Percentiles rank a stretch among this genome's conserved stretches.
phyloP scores from a whole-genome alignment of 345 rosid genomes.

The Lenwebbia sp. region DNA sequence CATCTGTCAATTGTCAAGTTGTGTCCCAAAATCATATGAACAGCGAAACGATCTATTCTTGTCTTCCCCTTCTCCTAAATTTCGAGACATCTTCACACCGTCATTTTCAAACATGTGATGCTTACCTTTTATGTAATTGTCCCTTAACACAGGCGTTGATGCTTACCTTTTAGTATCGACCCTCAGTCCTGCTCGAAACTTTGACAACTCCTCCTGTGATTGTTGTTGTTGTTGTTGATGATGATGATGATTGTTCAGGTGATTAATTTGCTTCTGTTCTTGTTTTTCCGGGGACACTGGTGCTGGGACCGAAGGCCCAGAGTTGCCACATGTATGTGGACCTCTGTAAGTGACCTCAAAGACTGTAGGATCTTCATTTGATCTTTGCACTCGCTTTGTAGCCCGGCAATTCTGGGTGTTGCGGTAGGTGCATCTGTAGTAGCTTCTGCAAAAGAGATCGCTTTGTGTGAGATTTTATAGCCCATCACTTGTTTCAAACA shows the following conservation, averaged over 20 bases:
- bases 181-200: conserved; percentile 17
- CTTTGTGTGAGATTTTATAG: neutral
- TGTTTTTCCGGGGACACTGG: conserved; percentile 48
- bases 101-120: neutral
- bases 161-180: conserved; percentile 31
- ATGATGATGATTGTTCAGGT: neutral
- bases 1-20: too few species aligned
- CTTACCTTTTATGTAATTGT: too few species aligned
- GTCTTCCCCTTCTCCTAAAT: neutral
- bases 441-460: conserved; percentile 47
- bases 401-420: conserved; percentile 60
- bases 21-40: neutral
- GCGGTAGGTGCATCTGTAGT: conserved; percentile 75
- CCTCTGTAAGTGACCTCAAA: conserved; percentile 74
- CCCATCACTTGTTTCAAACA: neutral
- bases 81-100: neutral
- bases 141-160: too few species aligned
- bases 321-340: conserved; percentile 48
- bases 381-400: conserved; percentile 79
- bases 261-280: conserved; percentile 22
- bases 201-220: conserved; percentile 23
- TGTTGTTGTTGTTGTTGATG: conserved; percentile 12
- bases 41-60: neutral
- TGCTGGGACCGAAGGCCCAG: conserved; percentile 14
- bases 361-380: conserved; percentile 64